A percentile compares a stretch with the other conserved stretches of the same genome.
Evolutionary conservation across 805 yeast genomes (phyloP).

Genomic region (Brettanomyces anomalus): DNA sequence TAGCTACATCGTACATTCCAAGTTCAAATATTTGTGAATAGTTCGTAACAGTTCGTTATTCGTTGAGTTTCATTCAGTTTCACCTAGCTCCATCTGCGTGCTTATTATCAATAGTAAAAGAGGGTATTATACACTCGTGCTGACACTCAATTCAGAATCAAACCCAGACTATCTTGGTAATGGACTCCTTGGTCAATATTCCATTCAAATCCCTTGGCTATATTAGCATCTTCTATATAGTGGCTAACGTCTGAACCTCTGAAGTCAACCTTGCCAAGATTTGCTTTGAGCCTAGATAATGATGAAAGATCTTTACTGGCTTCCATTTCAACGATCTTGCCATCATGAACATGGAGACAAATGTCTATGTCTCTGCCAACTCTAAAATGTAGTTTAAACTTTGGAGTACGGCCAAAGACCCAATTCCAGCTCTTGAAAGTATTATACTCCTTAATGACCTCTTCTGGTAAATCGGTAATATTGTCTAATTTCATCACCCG

Average conservation of each 20-base stretch:
- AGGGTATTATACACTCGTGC: too few relatives aligned
- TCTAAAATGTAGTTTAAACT: constrained; percentile 50
- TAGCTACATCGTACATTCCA: too few relatives aligned
- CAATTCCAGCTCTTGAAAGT: constrained; percentile 57
- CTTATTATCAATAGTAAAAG: too few relatives aligned
- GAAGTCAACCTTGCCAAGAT: constrained; percentile 12
- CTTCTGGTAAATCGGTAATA: constrained; percentile 22
- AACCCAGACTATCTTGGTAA: too few relatives aligned
- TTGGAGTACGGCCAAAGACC: constrained; percentile 72
- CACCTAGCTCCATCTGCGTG: too few relatives aligned
- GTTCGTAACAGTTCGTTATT: too few relatives aligned
- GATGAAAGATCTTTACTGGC: constrained; percentile 8
- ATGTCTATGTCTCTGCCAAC: constrained; percentile 24
- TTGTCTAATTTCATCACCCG: constrained; percentile 19
- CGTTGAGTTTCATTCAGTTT: too few relatives aligned
- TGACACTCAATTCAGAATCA: too few relatives aligned
- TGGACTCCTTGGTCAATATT: constrained; percentile 16
- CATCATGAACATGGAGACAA: constrained; percentile 44
- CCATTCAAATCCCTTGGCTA: constrained; percentile 18
- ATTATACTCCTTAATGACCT: constrained; percentile 29
- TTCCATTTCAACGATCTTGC: constrained; percentile 18
- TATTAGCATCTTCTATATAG: constrained; percentile 7
- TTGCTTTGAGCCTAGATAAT: constrained; percentile 7
- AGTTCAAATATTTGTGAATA: too few relatives aligned
- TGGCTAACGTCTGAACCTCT: constrained; percentile 11